Evolutionary conservation across 2,329 filamentous ascomycete genomes (phyloP), one percentile per base, ranked within the genome.

Genomic region (Ophidiomyces ophidiicola): DNA sequence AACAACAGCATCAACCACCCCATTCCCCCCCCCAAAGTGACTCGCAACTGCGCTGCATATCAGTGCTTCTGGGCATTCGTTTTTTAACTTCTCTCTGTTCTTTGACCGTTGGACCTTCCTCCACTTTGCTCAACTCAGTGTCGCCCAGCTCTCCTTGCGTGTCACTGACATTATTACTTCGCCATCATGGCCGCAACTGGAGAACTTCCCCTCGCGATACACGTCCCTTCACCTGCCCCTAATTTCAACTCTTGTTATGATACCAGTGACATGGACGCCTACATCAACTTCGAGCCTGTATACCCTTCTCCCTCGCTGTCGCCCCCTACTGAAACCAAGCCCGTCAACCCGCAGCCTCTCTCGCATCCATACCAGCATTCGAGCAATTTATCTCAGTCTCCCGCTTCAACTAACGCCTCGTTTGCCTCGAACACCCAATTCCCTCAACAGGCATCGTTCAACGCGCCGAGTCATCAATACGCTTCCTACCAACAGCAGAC

Each of bases 401-500:
- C 38, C 45, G 53, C 12, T 54, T 56, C 55, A 41, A 54, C 48
- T 39, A 36, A 48, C 36, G 48, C 46, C 36, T 53, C 57, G 45
- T 49, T 50, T 41, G 52, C 54, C 30, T 56, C 55, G 46, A 55
- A 53, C 41, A 53, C 51, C 33, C 59, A 62, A 42, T 57, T 54
- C 18, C 58, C 56, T 18, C 64, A 71, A 14, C 36, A 31, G 23
- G 21, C 40, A 4, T 32, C 43, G 6, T 74, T 87, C 54, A 78
- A 76, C 33, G 83, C 78, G 24, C 88, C 90, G 6, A 94, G 85
- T 61, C 87, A 94, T 66, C 84, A 93, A 63, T 96, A 96, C 69
- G 83, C 86, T 54, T 78, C 84, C 56, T 92, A 94, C 68, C 83
- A 85, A 66, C 90, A 98, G 59, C 87, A 94, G 67, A 94, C 90